Base-by-base conservation (phyloP, 352 stramenopile genomes). In the Phytophthora chlamydospora region DNA sequence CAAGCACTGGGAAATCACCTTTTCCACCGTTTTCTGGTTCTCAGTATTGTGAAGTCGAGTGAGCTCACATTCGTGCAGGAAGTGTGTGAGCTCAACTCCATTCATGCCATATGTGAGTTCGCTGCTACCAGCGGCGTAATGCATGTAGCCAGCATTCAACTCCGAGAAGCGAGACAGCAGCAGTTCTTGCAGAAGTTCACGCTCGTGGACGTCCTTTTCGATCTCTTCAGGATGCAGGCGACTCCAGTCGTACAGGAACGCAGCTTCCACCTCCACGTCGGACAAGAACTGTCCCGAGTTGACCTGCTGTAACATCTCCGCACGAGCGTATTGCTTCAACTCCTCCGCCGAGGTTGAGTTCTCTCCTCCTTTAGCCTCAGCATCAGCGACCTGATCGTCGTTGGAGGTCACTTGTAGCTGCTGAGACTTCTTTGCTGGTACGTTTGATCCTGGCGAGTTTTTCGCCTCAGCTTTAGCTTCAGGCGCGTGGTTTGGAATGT, bases 191-290 rank as follows among this genome's bases (percentile, higher is more conserved):
- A 89, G 42, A 16, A 92, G 55, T 17, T 73, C 65, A 12, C 65
- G 65, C 36, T 73, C 58, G 4, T 33, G 47, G 7, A 39, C 6
- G 5, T 73, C 65, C 27, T 73, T 61, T 49, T 70, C 65, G 41
- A 73, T 50, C 4, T 90, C 83, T 31, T 93, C 83, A 7, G 78
- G 51, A 16, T 59, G 66, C 7, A 92, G 55, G 24, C 73, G 75
- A 21, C 76, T 68, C 83, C 83, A 89, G 55, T 95, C 85, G 62
- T 90, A 91, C 35, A 91, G 62, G 55, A 95, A 95, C 17, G 84
- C 85, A 27, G 83, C 84, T 50, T 93, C 85, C 27, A 91, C 48
- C 48, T 93, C 85, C 68, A 90, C 81, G 35, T 93, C 80, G 8
- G 83, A 90, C 62, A 89, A 79, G 53, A 93, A 91, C 42, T 90